Evolutionary conservation across 306 rosid genomes (phyloP).

Genomic region (Comarum palustre): DNA sequence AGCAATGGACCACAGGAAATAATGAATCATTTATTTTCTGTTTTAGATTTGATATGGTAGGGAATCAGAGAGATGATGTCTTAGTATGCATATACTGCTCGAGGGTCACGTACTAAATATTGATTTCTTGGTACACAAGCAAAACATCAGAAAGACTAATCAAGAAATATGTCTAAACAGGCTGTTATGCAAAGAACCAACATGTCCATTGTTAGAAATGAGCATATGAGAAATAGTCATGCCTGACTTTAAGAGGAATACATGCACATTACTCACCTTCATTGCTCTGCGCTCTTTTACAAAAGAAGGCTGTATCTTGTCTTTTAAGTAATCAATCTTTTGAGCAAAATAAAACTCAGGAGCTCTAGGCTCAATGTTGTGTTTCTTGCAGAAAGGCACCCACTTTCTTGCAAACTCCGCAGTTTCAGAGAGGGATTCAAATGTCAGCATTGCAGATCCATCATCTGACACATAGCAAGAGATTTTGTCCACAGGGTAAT

Average conservation of each 20-base stretch:
- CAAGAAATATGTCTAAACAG: slow-evolving; percentile 4
- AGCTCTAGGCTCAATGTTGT: slow-evolving; percentile 93
- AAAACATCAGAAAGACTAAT: background rate
- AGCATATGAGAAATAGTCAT: background rate
- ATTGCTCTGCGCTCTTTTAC: slow-evolving; percentile 97
- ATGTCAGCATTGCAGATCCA: slow-evolving; percentile 98
- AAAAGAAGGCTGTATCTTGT: slow-evolving; percentile 95
- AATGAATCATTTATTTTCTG: background rate
- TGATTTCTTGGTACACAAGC: background rate
- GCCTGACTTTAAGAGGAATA: background rate
- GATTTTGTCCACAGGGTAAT: slow-evolving; percentile 99
- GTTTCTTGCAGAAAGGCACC: slow-evolving; percentile 98
- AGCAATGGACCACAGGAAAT: too few relatives aligned
- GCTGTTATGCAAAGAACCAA: background rate
- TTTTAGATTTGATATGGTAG: background rate
- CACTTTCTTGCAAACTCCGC: slow-evolving; percentile 97
- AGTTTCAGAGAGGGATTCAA: slow-evolving; percentile 95
- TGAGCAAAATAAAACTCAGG: slow-evolving; percentile 95
- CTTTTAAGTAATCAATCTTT: slow-evolving; percentile 95
- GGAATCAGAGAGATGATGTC: background rate
- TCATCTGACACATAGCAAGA: slow-evolving; percentile 98
- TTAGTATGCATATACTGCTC: background rate
- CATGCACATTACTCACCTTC: slow-evolving; percentile 52
- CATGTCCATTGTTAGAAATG: background rate
- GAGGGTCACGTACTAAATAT: background rate